Evolutionary conservation across 768 basidiomycete species (phyloP), one percentile per base, ranked within the genome.

Genomic region (Mycena rosella): DNA sequence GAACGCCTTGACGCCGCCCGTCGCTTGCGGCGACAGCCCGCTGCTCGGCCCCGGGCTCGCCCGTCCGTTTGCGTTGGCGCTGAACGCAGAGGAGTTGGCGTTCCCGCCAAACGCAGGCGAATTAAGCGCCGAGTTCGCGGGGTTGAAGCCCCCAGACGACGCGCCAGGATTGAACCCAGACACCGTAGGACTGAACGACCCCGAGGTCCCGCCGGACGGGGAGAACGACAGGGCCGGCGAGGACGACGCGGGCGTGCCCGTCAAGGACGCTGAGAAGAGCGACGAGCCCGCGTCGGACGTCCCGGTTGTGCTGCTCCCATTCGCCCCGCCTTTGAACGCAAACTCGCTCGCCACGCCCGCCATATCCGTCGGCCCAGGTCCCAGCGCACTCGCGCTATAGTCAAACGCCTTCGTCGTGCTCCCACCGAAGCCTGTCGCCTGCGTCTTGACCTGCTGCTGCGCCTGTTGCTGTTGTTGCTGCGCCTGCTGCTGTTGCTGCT

Each of bases 281-380:
- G 65, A 62, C 67, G 75, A 71, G 62, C 60, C 38, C 18, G 65
- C 59, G 72, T 63, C 54, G 58, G 70, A 52, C 45, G 60, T 67
- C 47, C 60, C 65, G 5, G 66, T 52, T 40, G 48, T 18, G 17
- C 27, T 61, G 55, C 63, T 56, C 20, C 56, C 63, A 38, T 36
- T 55, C 38, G 22, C 4, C 29, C 56, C 40, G 65, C 82, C 82
- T 56, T 76, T 78, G 72, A 86, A 83, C 48, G 87, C 72, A 76
- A 96, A 95, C 8, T 90, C 89, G 5, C 92, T 93, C 3, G 94
- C 93, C 47, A 96, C 83, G 65, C 86, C 85, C 11, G 91, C 84
- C 68, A 94, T 89, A 52, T 86, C 85, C 6, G 87, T 84, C n/a
- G 83, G 79, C 18, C 85, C 86, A 29, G 83, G 78, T 60, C 76